Percentiles rank a stretch among this genome's conserved stretches.
Conservation (phyloP, 305 asterid species). For the Fraxinus paxiana region DNA sequence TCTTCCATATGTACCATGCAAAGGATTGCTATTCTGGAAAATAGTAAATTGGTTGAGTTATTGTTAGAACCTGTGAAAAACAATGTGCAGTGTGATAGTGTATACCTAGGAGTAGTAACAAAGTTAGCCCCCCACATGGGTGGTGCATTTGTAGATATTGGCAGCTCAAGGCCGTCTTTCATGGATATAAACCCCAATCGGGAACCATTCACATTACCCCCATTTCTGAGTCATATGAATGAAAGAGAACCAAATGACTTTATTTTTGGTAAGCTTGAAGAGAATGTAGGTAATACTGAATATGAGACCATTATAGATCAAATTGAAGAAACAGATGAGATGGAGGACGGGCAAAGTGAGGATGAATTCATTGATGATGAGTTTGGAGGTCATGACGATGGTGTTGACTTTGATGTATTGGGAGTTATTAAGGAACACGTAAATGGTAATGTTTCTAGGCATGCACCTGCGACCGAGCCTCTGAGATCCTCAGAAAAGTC, state of each 20-base stretch:
- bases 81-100: constrained; percentile 86
- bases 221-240: constrained; percentile 41
- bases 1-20: constrained; percentile 94
- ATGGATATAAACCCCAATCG: constrained; percentile 70
- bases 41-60: constrained; percentile 76
- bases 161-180: constrained; percentile 74
- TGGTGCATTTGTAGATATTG: constrained; percentile 95
- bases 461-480: constrained; percentile 38
- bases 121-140: constrained; percentile 90
- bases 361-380: constrained; percentile 59
- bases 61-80: constrained; percentile 89
- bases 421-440: constrained; percentile 47
- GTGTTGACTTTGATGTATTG: constrained; percentile 37
- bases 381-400: constrained; percentile 43
- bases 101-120: constrained; percentile 81
- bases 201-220: constrained; percentile 67
- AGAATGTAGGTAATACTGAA: constrained; percentile 36
- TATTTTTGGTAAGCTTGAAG: constrained; percentile 33
- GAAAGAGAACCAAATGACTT: constrained; percentile 43
- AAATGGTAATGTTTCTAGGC: constrained; percentile 51
- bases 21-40: constrained; percentile 89
- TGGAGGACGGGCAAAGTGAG: constrained; percentile 65
- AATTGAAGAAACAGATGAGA: constrained; percentile 54
- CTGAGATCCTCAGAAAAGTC: constrained; percentile 34
- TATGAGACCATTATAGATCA: constrained; percentile 37